Evolutionary conservation across 2,329 filamentous ascomycete species (phyloP).

Genomic region (Tolypocladium pustulatum): DNA sequence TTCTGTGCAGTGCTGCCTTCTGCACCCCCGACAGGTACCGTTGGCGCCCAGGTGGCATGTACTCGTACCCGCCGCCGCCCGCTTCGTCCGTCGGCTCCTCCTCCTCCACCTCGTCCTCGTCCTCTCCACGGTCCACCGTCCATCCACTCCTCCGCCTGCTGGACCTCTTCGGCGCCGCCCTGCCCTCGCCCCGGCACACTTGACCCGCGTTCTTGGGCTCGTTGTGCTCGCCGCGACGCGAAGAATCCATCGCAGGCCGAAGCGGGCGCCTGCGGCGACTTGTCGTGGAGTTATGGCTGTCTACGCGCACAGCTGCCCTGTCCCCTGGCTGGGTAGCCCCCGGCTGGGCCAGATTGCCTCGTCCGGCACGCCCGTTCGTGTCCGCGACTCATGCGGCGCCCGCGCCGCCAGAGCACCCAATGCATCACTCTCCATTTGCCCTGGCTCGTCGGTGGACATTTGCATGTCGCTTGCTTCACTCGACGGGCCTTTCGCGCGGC

Average conservation of each 20-base stretch:
- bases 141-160: conserved; percentile 17
- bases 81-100: conserved; percentile 7
- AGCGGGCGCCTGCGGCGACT: background rate
- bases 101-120: conserved; percentile 15
- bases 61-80: conserved; percentile 5
- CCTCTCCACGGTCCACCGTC: conserved; percentile 12
- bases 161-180: conserved; percentile 20
- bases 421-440: background rate
- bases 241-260: conserved; percentile 20
- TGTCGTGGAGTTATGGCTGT: conserved; percentile 4
- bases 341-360: background rate
- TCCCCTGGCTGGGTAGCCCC: background rate
- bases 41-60: background rate
- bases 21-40: background rate
- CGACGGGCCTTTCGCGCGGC: background rate
- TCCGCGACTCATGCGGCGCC: background rate
- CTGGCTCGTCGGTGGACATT: background rate
- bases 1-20: too few species aligned
- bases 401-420: background rate
- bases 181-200: conserved; percentile 16
- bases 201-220: conserved; percentile 53
- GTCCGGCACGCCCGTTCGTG: background rate
- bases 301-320: conserved; percentile 1
- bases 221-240: conserved; percentile 39
- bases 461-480: background rate